Evolutionary conservation across 805 yeast species (phyloP).

Genomic region (Yamadazyma paraphyllophila): DNA sequence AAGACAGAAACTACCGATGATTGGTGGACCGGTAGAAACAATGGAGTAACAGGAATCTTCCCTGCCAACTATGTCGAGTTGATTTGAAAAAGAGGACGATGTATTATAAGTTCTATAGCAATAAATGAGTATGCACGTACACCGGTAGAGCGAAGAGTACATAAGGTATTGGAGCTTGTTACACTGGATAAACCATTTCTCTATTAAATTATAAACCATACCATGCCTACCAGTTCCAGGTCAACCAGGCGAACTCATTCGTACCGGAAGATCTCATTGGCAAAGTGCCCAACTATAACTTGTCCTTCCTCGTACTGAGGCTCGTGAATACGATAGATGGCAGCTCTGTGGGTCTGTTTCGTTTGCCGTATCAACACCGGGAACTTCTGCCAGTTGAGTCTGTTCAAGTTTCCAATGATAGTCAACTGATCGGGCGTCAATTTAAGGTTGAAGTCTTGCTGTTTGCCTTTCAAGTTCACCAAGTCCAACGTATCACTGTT

Average conservation of each 20-base stretch:
- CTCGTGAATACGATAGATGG: slow-evolving; percentile 61
- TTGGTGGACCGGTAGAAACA: slow-evolving; percentile 97
- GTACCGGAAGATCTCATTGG: slow-evolving; percentile 33
- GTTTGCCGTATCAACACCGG: slow-evolving; percentile 69
- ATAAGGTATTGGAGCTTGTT: no score
- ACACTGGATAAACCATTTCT: no score
- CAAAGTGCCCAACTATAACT: slow-evolving; percentile 62
- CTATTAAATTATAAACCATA: background rate
- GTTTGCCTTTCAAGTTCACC: slow-evolving; percentile 17
- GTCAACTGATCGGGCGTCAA: slow-evolving; percentile 44
- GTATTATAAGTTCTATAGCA: background rate
- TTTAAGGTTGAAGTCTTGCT: slow-evolving; percentile 30
- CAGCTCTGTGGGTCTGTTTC: slow-evolving; percentile 75
- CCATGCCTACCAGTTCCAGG: no score
- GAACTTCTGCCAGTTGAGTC: slow-evolving; percentile 63
- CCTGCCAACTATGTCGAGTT: slow-evolving; percentile 96
- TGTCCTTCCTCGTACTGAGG: slow-evolving; percentile 65
- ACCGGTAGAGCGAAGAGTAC: no score
- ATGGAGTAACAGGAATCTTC: slow-evolving; percentile 86
- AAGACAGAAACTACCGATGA: slow-evolving; percentile 88
- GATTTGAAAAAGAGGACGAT: slow-evolving; percentile 30
- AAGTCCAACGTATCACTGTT: slow-evolving; percentile 9
- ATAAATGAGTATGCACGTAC: background rate
- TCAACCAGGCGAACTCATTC: no score
- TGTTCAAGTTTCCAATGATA: slow-evolving; percentile 57